phyloP scores from a whole-genome alignment of 805 yeast species.

The Candida hungchunana region DNA sequence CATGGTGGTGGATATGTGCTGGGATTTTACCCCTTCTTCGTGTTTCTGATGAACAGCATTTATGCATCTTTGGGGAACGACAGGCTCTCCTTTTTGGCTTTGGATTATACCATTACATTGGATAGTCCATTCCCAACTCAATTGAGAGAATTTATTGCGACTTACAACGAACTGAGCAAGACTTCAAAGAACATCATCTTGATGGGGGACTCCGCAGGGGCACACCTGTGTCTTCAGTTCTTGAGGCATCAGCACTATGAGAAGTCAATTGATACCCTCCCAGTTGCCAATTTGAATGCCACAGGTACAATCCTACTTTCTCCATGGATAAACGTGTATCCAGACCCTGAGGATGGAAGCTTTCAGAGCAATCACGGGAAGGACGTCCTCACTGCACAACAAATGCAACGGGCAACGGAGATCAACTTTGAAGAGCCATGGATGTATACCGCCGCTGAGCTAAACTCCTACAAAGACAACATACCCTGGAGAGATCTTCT shows the following conservation, averaged over 20 bases:
- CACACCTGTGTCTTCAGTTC: slow-evolving; percentile 23
- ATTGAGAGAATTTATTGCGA: slow-evolving; percentile 20
- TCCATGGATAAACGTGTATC: slow-evolving; percentile 18
- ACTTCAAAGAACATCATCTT: slow-evolving; percentile 19
- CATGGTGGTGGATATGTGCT: slow-evolving; percentile 17
- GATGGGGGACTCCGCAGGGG: slow-evolving; percentile 33
- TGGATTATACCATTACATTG: slow-evolving; percentile 29
- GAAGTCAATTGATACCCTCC: slow-evolving; percentile 2
- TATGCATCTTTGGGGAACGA: slow-evolving; percentile 5
- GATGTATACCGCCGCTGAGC: slow-evolving; percentile 2
- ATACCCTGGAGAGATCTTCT: slow-evolving; percentile 10
- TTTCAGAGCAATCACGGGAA: slow-evolving; percentile 2
- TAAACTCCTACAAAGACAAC: slow-evolving; percentile 8
- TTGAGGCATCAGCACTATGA: slow-evolving; percentile 11
- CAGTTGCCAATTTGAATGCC: background rate
- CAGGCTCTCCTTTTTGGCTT: slow-evolving; percentile 21
- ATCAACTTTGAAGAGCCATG: slow-evolving; percentile 1
- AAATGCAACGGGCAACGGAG: slow-evolving; percentile 7
- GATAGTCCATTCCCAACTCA: slow-evolving; percentile 25
- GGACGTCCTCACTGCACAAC: slow-evolving; percentile 8
- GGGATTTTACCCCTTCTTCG: slow-evolving; percentile 11
- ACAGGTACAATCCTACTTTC: slow-evolving; percentile 12
- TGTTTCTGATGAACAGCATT: slow-evolving; percentile 1
- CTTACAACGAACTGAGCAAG: slow-evolving; percentile 18
- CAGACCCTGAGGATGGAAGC: slow-evolving; percentile 4